Conservation (phyloP, 2,329 filamentous ascomycete genomes). For the Aureobasidium sp. region DNA sequence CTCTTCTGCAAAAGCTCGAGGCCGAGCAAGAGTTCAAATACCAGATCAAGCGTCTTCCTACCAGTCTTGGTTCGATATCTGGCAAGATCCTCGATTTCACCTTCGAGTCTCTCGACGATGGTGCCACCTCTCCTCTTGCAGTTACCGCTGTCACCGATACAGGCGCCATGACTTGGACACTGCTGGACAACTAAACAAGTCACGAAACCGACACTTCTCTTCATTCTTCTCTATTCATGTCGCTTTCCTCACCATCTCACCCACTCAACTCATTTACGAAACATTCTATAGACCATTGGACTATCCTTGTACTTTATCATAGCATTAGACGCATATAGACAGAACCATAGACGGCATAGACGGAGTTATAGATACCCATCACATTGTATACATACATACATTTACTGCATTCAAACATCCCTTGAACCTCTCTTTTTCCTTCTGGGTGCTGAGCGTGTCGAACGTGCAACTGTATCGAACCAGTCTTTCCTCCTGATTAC, state of each 20-base stretch:
- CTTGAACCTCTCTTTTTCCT: background rate
- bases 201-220: background rate
- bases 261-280: background rate
- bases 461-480: background rate
- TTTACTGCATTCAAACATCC: background rate
- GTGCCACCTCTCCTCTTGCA: background rate
- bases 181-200: conserved; percentile 7
- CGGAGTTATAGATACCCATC: background rate
- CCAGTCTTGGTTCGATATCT: conserved; percentile 7
- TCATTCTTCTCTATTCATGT: background rate
- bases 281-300: background rate
- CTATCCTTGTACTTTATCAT: background rate
- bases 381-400: background rate
- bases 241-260: background rate
- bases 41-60: conserved; percentile 10
- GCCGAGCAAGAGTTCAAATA: background rate
- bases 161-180: background rate
- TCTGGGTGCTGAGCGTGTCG: background rate
- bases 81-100: conserved; percentile 7
- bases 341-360: conserved; percentile 2
- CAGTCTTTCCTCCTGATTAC: background rate
- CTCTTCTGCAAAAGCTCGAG: background rate
- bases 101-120: background rate
- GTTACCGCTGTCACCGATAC: background rate
- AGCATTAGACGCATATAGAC: conserved; percentile 2